These are phyloP conservation scores for Candida ponderosae DNA, from an alignment of 805 yeast species.

Conservation along the genomic window DNA sequence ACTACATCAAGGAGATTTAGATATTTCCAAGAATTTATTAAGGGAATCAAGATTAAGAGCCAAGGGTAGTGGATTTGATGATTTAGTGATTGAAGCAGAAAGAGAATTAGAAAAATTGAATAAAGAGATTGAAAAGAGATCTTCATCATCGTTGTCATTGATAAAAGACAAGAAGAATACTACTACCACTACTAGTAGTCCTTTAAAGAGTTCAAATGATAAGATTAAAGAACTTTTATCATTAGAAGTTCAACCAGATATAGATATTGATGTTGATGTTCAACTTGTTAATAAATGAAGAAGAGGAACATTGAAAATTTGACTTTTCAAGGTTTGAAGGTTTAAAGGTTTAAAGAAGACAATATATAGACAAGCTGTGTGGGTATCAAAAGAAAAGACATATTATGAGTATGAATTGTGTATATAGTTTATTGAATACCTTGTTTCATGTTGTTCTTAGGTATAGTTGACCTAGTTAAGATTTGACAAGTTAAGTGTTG, in stretches of 20 bases:
- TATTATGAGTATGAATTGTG: no score
- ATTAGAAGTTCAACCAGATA: slow-evolving; percentile 7
- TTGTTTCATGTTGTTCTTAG: no score
- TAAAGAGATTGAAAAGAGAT: slow-evolving; percentile 15
- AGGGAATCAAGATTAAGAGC: slow-evolving; percentile 69
- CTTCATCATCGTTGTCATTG: no score
- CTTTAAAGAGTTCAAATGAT: no score
- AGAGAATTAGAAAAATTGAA: slow-evolving; percentile 51
- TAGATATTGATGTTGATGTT: slow-evolving; percentile 9
- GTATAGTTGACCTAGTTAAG: no score
- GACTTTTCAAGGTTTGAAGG: no score
- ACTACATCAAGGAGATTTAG: slow-evolving; percentile 49
- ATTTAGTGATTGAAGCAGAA: slow-evolving; percentile 57
- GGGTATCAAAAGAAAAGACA: no score
- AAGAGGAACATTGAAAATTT: background rate
- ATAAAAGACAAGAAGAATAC: background rate
- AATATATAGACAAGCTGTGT: no score
- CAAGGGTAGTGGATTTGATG: slow-evolving; percentile 54
- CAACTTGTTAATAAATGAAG: background rate
- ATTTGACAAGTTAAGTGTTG: no score
- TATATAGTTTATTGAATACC: no score
- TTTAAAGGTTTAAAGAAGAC: no score
- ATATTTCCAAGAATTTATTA: slow-evolving; percentile 51
- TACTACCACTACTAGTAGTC: background rate
- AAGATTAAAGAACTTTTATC: slow-evolving; percentile 8